Conservation (phyloP, 331 rosid genomes). For the Cydonia oblonga region DNA sequence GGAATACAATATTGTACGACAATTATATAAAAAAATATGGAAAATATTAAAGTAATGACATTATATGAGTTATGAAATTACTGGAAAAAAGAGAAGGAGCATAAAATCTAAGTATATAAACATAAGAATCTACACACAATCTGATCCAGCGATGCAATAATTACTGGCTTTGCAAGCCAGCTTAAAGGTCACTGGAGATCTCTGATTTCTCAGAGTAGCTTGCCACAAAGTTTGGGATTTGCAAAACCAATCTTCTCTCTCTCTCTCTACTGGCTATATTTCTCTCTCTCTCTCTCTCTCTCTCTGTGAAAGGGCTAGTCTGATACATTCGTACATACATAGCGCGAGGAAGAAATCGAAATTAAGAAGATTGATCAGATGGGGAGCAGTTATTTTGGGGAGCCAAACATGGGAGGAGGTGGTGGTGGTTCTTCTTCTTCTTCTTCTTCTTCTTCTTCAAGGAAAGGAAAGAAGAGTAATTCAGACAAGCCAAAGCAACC, state of each 20-base stretch:
- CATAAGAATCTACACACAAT: slow-evolving; percentile 68
- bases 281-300: not conserved
- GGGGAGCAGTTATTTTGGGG: slow-evolving; percentile 81
- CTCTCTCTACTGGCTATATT: not conserved
- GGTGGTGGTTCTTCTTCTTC: slow-evolving; percentile 27
- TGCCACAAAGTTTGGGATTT: slow-evolving; percentile 34
- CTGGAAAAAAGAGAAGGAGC: slow-evolving; percentile 29
- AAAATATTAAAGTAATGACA: slow-evolving; percentile 7
- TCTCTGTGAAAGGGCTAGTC: not conserved
- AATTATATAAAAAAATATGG: slow-evolving; percentile 22
- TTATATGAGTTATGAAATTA: slow-evolving; percentile 27
- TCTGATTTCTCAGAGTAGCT: slow-evolving; percentile 31
- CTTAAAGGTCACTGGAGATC: slow-evolving; percentile 47
- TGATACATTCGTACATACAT: not conserved
- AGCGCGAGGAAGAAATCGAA: not conserved
- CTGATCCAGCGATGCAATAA: slow-evolving; percentile 99
- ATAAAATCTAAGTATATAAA: slow-evolving; percentile 73
- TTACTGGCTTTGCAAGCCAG: slow-evolving; percentile 30
- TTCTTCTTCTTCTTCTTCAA: slow-evolving; percentile 36
- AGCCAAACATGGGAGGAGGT: slow-evolving; percentile 51
- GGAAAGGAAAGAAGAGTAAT: slow-evolving; percentile 62
- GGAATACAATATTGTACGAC: not conserved
- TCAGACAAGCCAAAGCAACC: slow-evolving; percentile 93
- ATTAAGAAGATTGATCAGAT: slow-evolving; percentile 13
- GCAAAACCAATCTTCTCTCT: not conserved